phyloP scores from a whole-genome alignment of 2,329 filamentous ascomycete genomes.

The Coniella vitis region DNA sequence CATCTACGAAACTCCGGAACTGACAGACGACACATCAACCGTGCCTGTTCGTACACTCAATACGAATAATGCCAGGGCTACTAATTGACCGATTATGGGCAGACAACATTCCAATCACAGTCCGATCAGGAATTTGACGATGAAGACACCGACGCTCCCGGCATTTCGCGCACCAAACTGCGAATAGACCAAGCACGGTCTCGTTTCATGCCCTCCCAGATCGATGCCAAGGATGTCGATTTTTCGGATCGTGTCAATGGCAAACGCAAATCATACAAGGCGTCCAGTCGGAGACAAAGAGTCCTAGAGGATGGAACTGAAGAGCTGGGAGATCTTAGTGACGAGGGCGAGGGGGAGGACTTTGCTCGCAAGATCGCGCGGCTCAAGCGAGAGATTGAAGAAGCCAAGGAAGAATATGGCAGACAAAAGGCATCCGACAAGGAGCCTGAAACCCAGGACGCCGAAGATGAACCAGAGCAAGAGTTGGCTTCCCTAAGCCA shows the following conservation, averaged over 20 bases:
- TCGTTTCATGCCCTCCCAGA: constrained; percentile 66
- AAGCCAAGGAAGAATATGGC: constrained; percentile 57
- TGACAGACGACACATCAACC: constrained; percentile 85
- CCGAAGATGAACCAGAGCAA: constrained; percentile 38
- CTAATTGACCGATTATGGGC: constrained; percentile 29
- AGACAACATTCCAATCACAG: constrained; percentile 47
- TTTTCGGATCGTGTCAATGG: constrained; percentile 83
- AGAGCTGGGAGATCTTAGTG: constrained; percentile 64
- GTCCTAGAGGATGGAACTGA: constrained; percentile 57
- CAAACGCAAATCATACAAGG: constrained; percentile 78
- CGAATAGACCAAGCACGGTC: constrained; percentile 73
- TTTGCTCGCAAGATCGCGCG: constrained; percentile 74
- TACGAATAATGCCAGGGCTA: background rate
- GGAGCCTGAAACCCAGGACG: constrained; percentile 29
- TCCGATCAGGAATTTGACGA: constrained; percentile 59
- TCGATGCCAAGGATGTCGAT: constrained; percentile 73
- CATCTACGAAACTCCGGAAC: constrained; percentile 91
- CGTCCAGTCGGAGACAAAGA: constrained; percentile 60
- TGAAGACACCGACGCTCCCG: constrained; percentile 53
- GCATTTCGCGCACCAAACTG: constrained; percentile 70
- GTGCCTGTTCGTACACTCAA: constrained; percentile 53
- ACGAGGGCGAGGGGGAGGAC: constrained; percentile 64
- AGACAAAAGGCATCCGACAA: constrained; percentile 40
- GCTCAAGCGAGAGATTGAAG: constrained; percentile 74
- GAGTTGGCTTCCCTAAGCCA: constrained; percentile 63